These are phyloP conservation scores for Periglandula ipomoeae DNA, from an alignment of 2,329 filamentous ascomycete species.

Conservation along the genomic window DNA sequence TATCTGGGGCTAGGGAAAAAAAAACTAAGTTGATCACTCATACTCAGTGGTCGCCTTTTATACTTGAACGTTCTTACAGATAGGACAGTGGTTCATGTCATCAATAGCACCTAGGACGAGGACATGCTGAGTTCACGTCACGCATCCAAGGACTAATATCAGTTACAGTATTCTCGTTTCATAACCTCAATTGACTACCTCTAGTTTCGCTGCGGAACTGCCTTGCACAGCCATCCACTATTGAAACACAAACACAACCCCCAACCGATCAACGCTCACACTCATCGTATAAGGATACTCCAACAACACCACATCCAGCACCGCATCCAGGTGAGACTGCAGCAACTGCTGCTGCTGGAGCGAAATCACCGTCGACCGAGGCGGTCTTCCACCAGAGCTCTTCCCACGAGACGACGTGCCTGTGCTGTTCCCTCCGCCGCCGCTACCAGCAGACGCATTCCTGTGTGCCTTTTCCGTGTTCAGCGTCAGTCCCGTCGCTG, in stretches of 20 bases:
- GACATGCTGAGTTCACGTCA: no score
- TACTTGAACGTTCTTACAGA: no score
- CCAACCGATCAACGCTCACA: conserved; percentile 79
- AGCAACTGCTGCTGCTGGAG: conserved; percentile 80
- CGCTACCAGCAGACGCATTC: conserved; percentile 19
- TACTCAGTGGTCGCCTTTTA: no score
- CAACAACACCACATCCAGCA: conserved; percentile 80
- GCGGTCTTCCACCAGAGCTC: conserved; percentile 34
- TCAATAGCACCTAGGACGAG: no score
- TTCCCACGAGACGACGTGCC: conserved; percentile 20
- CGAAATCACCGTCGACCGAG: conserved; percentile 76
- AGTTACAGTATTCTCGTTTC: no score
- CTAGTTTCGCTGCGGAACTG: no score
- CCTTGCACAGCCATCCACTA: no score
- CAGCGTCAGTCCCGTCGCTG: conserved; percentile 52
- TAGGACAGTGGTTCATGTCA: no score
- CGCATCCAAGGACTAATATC: no score
- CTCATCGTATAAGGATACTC: conserved; percentile 90
- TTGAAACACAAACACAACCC: conserved; percentile 77
- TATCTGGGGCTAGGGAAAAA: no score
- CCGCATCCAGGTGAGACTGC: conserved; percentile 76
- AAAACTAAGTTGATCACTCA: no score
- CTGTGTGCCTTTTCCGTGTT: conserved; percentile 54
- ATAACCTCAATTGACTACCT: no score
- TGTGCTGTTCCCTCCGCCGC: neutral